A percentile compares a stretch with the other conserved stretches of the same genome.
Evolutionary conservation across 1,284 basidiomycete species (phyloP).

Genomic region (Puccinia novopanici): DNA sequence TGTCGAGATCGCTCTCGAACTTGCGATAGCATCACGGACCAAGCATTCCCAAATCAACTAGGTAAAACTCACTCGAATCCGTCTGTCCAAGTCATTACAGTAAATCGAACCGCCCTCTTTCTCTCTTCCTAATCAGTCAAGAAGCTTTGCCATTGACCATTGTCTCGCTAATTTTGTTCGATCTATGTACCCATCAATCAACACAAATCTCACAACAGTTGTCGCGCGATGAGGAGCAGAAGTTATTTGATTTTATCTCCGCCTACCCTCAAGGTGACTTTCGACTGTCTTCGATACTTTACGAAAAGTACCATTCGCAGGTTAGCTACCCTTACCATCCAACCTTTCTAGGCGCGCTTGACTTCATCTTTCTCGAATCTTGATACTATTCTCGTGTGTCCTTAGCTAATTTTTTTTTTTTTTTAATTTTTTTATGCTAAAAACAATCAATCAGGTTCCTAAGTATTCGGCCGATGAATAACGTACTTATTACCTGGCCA

Average conservation of each 20-base stretch:
- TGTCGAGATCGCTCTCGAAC: background rate
- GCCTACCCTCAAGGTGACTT: constrained; percentile 11
- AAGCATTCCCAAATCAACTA: background rate
- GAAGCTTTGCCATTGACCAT: too few species aligned
- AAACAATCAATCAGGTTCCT: background rate
- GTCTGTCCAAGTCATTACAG: constrained; percentile 5
- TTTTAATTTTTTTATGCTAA: background rate
- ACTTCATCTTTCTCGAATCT: background rate
- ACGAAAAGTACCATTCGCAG: constrained; percentile 22
- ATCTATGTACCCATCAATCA: background rate
- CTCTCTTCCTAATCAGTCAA: background rate
- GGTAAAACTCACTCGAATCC: constrained; percentile 2
- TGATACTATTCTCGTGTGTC: background rate
- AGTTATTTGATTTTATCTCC: constrained; percentile 6
- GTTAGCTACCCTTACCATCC: background rate
- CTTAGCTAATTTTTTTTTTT: background rate
- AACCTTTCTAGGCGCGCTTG: background rate
- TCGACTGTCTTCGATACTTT: constrained; percentile 2
- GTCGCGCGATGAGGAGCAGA: constrained; percentile 20
- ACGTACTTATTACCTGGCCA: constrained; percentile 26
- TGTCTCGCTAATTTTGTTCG: background rate
- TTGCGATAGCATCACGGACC: background rate
- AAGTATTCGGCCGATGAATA: constrained; percentile 24
- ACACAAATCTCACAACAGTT: background rate
- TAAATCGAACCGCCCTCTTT: constrained; percentile 24